phyloP scores from a whole-genome alignment of 345 rosid genomes.

The Adansonia digitata region DNA sequence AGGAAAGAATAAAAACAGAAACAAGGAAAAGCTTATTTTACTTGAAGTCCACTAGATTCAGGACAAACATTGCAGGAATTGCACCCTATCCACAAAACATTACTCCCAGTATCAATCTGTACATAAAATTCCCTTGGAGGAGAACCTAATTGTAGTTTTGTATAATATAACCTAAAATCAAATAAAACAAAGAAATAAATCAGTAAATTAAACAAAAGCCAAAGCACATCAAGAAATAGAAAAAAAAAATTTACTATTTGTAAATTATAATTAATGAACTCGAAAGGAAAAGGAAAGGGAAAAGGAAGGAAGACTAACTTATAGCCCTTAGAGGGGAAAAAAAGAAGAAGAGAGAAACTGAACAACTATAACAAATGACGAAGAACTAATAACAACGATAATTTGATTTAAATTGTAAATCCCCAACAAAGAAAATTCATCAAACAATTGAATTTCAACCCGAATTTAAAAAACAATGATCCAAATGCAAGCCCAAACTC shows the following conservation, averaged over 20 bases:
- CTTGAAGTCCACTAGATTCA: slow-evolving; percentile 71
- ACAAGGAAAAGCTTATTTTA: slow-evolving; percentile 22
- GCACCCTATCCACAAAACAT: slow-evolving; percentile 94
- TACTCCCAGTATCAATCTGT: slow-evolving; percentile 96
- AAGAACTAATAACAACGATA: not conserved
- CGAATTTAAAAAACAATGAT: not conserved
- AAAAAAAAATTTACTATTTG: not conserved
- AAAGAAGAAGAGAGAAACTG: not conserved
- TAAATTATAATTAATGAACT: not conserved
- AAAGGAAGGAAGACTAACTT: slow-evolving; percentile 6
- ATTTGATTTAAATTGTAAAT: not conserved
- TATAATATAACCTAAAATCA: slow-evolving; percentile 65
- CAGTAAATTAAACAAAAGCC: not conserved
- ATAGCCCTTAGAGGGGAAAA: not conserved
- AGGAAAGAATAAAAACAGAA: not conserved
- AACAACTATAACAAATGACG: slow-evolving; percentile 3
- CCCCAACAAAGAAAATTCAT: not conserved
- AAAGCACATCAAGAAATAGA: not conserved
- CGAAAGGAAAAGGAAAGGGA: not conserved
- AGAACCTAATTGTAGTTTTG: slow-evolving; percentile 72
- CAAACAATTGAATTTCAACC: not conserved
- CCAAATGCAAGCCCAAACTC: not conserved
- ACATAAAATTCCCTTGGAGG: slow-evolving; percentile 87
- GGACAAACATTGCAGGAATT: slow-evolving; percentile 88
- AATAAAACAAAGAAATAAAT: slow-evolving; percentile 5